phyloP scores from a whole-genome alignment of 2,329 filamentous ascomycete genomes.

The Zopfia rhizophila region DNA sequence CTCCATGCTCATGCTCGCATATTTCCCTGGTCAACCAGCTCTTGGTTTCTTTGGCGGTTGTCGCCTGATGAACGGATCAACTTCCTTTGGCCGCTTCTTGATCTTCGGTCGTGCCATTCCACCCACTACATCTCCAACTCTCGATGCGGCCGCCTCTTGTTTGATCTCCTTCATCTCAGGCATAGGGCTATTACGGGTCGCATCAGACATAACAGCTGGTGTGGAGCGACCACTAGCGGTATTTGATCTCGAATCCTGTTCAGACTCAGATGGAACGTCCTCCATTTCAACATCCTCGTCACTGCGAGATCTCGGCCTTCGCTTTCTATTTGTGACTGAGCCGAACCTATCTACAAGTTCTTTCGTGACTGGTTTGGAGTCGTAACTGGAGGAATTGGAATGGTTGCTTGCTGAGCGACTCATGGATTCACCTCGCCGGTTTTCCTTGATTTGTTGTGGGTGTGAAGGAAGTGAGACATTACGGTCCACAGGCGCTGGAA shows the following conservation, averaged over 20 bases:
- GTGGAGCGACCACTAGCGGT: slow-evolving; percentile 41
- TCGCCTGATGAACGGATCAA: slow-evolving; percentile 40
- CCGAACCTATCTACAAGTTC: slow-evolving; percentile 76
- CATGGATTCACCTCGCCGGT: slow-evolving; percentile 36
- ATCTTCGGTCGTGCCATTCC: slow-evolving; percentile 44
- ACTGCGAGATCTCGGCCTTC: slow-evolving; percentile 78
- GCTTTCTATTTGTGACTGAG: slow-evolving; percentile 80
- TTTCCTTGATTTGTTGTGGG: slow-evolving; percentile 28
- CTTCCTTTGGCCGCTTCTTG: slow-evolving; percentile 36
- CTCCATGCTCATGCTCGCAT: too few relatives aligned
- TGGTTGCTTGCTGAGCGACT: slow-evolving; percentile 35
- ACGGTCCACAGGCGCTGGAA: slow-evolving; percentile 38
- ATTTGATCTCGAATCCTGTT: slow-evolving; percentile 25
- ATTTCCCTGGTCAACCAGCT: too few relatives aligned
- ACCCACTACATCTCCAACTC: slow-evolving; percentile 29
- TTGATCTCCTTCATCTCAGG: neutral
- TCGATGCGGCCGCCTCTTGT: neutral
- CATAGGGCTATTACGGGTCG: slow-evolving; percentile 17
- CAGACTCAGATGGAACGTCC: slow-evolving; percentile 33
- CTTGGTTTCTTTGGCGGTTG: slow-evolving; percentile 39
- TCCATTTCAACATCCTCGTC: slow-evolving; percentile 56
- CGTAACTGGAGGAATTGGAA: slow-evolving; percentile 18
- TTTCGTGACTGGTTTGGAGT: slow-evolving; percentile 28
- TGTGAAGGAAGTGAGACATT: slow-evolving; percentile 32
- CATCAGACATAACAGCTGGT: slow-evolving; percentile 30